Conservation (phyloP, 352 stramenopile species). For the Globisporangium nagaii region DNA sequence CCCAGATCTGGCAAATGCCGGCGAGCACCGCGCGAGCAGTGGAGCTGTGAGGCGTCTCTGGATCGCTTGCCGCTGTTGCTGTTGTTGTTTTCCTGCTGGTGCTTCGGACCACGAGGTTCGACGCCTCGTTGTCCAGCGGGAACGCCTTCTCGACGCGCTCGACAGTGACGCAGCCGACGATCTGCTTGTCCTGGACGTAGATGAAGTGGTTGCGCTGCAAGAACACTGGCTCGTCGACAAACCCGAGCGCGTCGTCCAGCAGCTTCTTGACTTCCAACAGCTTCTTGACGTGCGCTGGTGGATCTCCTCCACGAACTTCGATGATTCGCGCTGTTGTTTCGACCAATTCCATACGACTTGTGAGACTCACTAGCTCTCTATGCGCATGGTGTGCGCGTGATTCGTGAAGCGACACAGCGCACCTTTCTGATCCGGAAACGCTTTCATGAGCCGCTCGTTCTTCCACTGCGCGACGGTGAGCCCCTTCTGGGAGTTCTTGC, state of each 20-base stretch:
- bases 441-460: slow-evolving; percentile 43
- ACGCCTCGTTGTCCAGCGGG: slow-evolving; percentile 16
- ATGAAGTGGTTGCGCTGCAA: slow-evolving; percentile 55
- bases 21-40: slow-evolving; percentile 19
- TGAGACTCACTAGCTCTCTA: too few species aligned
- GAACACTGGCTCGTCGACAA: slow-evolving; percentile 45
- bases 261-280: slow-evolving; percentile 63
- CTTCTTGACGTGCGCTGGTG: slow-evolving; percentile 59
- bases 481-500: slow-evolving; percentile 29
- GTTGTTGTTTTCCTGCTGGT: not conserved
- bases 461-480: slow-evolving; percentile 65
- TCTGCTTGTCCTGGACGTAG: slow-evolving; percentile 47
- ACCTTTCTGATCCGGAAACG: slow-evolving; percentile 34
- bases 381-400: too few species aligned
- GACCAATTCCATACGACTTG: not conserved
- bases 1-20: slow-evolving; percentile 71
- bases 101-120: slow-evolving; percentile 2
- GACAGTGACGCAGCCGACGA: slow-evolving; percentile 59
- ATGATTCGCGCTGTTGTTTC: slow-evolving; percentile 39
- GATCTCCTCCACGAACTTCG: slow-evolving; percentile 53
- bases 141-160: slow-evolving; percentile 47
- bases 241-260: slow-evolving; percentile 67
- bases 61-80: not conserved
- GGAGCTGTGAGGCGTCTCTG: not conserved
- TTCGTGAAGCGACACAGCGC: not conserved